Evolutionary conservation across 2,329 filamentous ascomycete genomes (phyloP), one percentile per base, ranked within the genome.

Genomic region (Cladosporium sp.): DNA sequence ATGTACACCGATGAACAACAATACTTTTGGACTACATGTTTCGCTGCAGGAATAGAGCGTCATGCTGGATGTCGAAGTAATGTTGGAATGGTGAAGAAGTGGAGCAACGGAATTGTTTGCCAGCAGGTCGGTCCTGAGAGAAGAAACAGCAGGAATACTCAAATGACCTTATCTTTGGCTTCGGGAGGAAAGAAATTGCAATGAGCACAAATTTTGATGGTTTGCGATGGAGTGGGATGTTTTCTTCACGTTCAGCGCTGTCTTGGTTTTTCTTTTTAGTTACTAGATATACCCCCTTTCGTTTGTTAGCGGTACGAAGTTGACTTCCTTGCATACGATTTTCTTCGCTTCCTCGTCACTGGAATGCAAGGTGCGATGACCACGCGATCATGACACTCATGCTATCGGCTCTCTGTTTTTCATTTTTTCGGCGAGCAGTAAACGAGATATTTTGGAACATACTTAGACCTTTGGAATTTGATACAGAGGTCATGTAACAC

Each of bases 21-120:
- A 21, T 21, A 34, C 11, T 18, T 12, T 55, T 34, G 18, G 52
- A 55, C 21, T n/a, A 55, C 32, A 32, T 32, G 52, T 55, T 55
- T 34, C 32, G 52, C 28, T 30, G n/a, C 52, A 55, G 52, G 52
- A 34, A 21, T 55, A 55, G 24, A 55, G 28, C 52, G 26, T 4
- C 28, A 55, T 32, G 28, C 52, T 55, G 30, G 28, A 34, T 55
- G 52, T 30, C 15, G 28, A 55, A 55, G 18, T 55, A 55, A 55
- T 55, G 52, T 55, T 32, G 41, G 41, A 21, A 47, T 24, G 41
- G n/a, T 21, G 41, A 2, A 47, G n/a, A 12, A 21, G n/a, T 12
- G 2, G n/a, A 47, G 41, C 38, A 21, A 47, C n/a, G 41, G 41
- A 47, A 21, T 47, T 47, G n/a, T 47, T 21, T 47, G n/a, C 41